These are phyloP conservation scores for Yamadazyma endophytica DNA, from an alignment of 805 yeast genomes.

Conservation along the genomic window DNA sequence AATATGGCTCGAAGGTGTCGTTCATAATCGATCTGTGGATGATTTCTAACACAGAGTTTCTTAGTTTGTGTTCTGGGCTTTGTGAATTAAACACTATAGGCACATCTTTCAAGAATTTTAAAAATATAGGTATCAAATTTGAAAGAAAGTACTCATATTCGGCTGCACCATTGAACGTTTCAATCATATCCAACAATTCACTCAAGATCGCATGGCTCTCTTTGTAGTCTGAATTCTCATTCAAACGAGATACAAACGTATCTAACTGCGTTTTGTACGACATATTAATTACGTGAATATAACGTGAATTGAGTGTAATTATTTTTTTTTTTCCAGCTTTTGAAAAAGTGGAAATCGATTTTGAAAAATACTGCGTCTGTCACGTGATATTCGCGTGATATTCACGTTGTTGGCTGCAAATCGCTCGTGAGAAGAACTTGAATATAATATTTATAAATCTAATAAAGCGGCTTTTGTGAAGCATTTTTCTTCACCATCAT, in stretches of 20 bases:
- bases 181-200: slow-evolving; percentile 83
- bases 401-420: slow-evolving; percentile 1
- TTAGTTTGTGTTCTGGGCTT: slow-evolving; percentile 71
- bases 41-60: slow-evolving; percentile 73
- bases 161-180: slow-evolving; percentile 72
- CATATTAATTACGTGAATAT: slow-evolving; percentile 21
- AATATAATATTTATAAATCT: background rate
- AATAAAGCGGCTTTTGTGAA: background rate
- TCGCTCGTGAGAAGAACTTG: slow-evolving; percentile 1
- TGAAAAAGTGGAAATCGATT: slow-evolving; percentile 7
- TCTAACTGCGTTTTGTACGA: slow-evolving; percentile 57
- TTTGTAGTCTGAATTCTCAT: slow-evolving; percentile 51
- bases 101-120: slow-evolving; percentile 56
- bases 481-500: slow-evolving; percentile 16
- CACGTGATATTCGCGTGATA: slow-evolving; percentile 26
- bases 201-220: slow-evolving; percentile 66
- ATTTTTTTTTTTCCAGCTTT: background rate
- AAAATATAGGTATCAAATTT: slow-evolving; percentile 65
- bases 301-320: slow-evolving; percentile 11
- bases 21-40: slow-evolving; percentile 79
- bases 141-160: slow-evolving; percentile 78
- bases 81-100: slow-evolving; percentile 68
- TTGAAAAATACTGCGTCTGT: slow-evolving; percentile 1
- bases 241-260: slow-evolving; percentile 61
- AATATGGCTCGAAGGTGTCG: slow-evolving; percentile 72